These are phyloP conservation scores for Clitocybe nebularis DNA, from an alignment of 1,284 basidiomycete genomes.

Conservation along the genomic window DNA sequence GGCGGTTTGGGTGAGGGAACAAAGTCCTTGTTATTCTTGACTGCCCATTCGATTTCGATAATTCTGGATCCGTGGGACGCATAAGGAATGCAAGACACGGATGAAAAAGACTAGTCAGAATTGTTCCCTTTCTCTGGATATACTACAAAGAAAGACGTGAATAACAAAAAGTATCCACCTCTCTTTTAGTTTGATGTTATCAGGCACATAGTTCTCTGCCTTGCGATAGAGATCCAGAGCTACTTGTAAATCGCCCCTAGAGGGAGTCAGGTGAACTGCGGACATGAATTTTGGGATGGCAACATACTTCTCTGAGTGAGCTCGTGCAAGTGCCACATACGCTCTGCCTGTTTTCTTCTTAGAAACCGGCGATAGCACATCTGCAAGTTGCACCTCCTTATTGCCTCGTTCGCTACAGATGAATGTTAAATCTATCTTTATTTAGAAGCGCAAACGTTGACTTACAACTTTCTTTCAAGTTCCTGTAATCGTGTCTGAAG, in stretches of 20 bases:
- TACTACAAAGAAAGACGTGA: constrained; percentile 52
- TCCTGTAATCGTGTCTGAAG: constrained; percentile 59
- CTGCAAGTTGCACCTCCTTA: constrained; percentile 54
- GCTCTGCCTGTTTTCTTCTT: constrained; percentile 74
- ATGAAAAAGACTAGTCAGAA: constrained; percentile 30
- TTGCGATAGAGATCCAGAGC: constrained; percentile 74
- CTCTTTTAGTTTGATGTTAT: constrained; percentile 76
- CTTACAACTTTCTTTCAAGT: constrained; percentile 67
- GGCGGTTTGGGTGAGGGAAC: constrained; percentile 60
- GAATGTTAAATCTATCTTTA: constrained; percentile 9
- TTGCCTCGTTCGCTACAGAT: constrained; percentile 50
- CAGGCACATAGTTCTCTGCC: constrained; percentile 71
- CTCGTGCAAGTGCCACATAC: constrained; percentile 69
- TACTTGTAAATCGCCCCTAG: constrained; percentile 65
- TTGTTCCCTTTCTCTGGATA: constrained; percentile 30
- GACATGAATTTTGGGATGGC: constrained; percentile 1
- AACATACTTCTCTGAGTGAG: constrained; percentile 72
- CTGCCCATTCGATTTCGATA: constrained; percentile 70
- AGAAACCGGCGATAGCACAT: constrained; percentile 62
- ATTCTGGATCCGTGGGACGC: constrained; percentile 42
- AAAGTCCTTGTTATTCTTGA: constrained; percentile 56
- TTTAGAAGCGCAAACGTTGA: constrained; percentile 4
- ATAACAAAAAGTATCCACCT: constrained; percentile 70
- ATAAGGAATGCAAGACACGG: constrained; percentile 15
- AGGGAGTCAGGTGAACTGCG: constrained; percentile 9